Evolutionary conservation across 768 basidiomycete species (phyloP), one percentile per base, ranked within the genome.

Genomic region (Mycena galericulata): DNA sequence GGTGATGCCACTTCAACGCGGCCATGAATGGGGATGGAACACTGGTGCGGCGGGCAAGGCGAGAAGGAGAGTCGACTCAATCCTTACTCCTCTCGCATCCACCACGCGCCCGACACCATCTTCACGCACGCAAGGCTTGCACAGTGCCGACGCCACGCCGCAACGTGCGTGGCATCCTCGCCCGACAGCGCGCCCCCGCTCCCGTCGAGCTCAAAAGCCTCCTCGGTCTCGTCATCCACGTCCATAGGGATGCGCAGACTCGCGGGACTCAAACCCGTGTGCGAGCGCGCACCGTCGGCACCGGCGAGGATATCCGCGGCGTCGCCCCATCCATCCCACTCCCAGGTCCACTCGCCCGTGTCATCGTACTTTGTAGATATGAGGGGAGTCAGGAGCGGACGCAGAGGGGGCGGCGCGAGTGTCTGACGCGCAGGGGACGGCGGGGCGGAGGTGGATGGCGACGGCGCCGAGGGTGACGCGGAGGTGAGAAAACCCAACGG

Each of bases 21-120:
- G n/a, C 34, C 8, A 36, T 36, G 34, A 40, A 55, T 40, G 17
- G 22, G 32, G 5, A 17, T 55, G 36, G 15, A 20, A 15, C 20
- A 45, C 34, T 10, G 7, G 50, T 34, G 10, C 30, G 17, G 45
- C 18, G 12, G 27, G n/a, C n/a, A n/a, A n/a, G n/a, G n/a, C n/a
- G n/a, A 30, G 9, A 11, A 38, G 41, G 5, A 22, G 24, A 7
- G 36, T 15, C 18, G 29, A 1, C 2, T 27, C 40, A 22, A 38
- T 26, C 58, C 30, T 3, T 56, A 34, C 38, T 27, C 65, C 30
- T 50, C 60, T 24, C 60, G 27, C 40, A 65, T 11, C 70, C 70
- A 71, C 66, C 70, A 71, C 30, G 66, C 62, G 2, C 70, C 70
- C 22, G 70, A 68, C 27, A 71, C 58, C 62, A 71, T 65, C 62